Conservation (phyloP, 306 rosid genomes). For the Benincasa hispida region DNA sequence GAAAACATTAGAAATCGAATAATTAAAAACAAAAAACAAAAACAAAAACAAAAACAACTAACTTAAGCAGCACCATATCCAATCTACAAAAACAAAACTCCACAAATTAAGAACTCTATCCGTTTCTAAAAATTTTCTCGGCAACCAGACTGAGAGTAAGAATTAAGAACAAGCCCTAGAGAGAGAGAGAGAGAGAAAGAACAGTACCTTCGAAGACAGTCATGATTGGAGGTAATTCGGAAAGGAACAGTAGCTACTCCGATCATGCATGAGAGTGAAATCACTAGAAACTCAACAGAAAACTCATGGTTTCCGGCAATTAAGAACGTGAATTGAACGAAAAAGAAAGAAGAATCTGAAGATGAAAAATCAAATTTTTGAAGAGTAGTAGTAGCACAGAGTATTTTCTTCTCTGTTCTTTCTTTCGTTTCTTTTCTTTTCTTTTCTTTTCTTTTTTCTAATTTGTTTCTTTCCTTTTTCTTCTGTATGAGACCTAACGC, state of each 20-base stretch:
- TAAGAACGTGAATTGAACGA: constrained; percentile 13
- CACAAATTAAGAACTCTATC: not conserved
- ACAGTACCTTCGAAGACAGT: constrained; percentile 27
- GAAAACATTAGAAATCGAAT: constrained; percentile 14
- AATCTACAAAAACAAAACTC: not conserved
- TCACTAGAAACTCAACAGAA: constrained; percentile 22
- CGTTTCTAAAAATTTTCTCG: constrained; percentile 23
- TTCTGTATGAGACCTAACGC: constrained; percentile 5
- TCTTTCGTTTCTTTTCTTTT: too few relatives aligned
- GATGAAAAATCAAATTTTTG: not conserved
- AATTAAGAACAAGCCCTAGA: not conserved
- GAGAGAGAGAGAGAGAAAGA: not conserved
- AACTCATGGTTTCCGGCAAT: constrained; percentile 29
- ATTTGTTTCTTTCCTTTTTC: not conserved
- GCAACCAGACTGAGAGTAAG: constrained; percentile 36
- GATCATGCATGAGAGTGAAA: constrained; percentile 17
- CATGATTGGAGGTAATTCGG: constrained; percentile 21
- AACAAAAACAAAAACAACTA: not conserved
- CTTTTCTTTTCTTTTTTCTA: not conserved
- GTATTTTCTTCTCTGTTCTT: not conserved
- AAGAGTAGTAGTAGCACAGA: not conserved
- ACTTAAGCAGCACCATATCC: constrained; percentile 13
- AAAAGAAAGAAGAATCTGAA: not conserved
- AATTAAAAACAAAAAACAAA: not conserved
- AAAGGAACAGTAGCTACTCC: constrained; percentile 1